phyloP scores from a whole-genome alignment of 192 early-diverging fungal species.

The Pilaira anomala region DNA sequence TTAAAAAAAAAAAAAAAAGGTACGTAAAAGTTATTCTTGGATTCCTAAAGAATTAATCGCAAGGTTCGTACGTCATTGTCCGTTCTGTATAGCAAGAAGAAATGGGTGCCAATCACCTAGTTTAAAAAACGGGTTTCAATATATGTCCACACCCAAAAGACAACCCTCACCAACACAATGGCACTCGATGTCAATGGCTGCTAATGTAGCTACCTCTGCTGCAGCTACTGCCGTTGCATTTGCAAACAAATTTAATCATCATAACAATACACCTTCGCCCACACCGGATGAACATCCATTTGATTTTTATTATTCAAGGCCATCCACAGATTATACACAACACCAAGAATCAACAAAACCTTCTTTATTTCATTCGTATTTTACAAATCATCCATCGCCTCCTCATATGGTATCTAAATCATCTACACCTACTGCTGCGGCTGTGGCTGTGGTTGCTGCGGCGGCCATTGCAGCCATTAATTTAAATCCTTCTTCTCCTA shows the following conservation, averaged over 20 bases:
- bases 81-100: slow-evolving; percentile 34
- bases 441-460: neutral
- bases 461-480: slow-evolving; percentile 6
- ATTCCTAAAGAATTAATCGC: slow-evolving; percentile 35
- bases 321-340: neutral
- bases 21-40: slow-evolving; percentile 32
- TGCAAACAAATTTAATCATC: neutral
- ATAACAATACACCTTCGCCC: neutral
- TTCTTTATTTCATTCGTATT: neutral
- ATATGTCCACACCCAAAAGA: no score
- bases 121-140: neutral
- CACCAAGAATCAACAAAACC: neutral
- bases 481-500: slow-evolving; percentile 11
- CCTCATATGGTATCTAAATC: no score
- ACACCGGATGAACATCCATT: neutral
- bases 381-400: no score
- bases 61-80: slow-evolving; percentile 31
- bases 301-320: slow-evolving; percentile 11
- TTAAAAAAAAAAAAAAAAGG: slow-evolving; percentile 16
- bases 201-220: slow-evolving; percentile 19
- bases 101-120: slow-evolving; percentile 22
- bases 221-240: slow-evolving; percentile 21
- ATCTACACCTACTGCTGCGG: neutral
- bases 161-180: neutral
- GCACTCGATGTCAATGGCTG: slow-evolving; percentile 17